Conservation (phyloP, 2,329 filamentous ascomycete genomes). For the Penicillium sp. region DNA sequence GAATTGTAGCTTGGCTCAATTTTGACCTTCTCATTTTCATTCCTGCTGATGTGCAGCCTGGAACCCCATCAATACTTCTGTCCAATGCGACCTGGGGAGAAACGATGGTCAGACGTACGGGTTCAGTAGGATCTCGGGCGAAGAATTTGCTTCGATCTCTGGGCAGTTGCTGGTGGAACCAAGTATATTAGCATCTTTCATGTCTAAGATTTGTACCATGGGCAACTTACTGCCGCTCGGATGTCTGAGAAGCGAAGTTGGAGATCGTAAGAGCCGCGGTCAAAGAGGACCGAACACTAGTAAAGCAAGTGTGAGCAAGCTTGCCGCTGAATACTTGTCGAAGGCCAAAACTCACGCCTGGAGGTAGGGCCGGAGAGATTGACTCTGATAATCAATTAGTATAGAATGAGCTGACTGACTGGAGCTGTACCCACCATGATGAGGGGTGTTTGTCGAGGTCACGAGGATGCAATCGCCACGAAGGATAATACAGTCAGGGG, state of each 20-base stretch:
- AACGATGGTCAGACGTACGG: conserved; percentile 47
- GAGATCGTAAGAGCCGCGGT: conserved; percentile 90
- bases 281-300: conserved; percentile 87
- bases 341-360: conserved; percentile 43
- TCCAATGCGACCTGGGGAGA: neutral
- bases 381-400: conserved; percentile 14
- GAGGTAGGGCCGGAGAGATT: conserved; percentile 27
- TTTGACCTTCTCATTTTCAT: conserved; percentile 94
- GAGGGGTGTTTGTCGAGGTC: conserved; percentile 9
- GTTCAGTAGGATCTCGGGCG: conserved; percentile 90
- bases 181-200: neutral
- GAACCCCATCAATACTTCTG: conserved; percentile 3
- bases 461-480: neutral
- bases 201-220: neutral
- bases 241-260: conserved; percentile 96
- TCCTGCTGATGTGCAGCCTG: conserved; percentile 75
- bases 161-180: conserved; percentile 72
- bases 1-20: conserved; percentile 98
- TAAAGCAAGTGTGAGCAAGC: conserved; percentile 71
- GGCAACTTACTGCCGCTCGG: conserved; percentile 64
- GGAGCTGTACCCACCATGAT: conserved; percentile 31
- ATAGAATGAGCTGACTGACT: neutral
- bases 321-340: conserved; percentile 74
- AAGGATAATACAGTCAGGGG: neutral
- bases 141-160: conserved; percentile 78